Conservation (phyloP, 2,329 filamentous ascomycete species). For the Penicillium olsonii region DNA sequence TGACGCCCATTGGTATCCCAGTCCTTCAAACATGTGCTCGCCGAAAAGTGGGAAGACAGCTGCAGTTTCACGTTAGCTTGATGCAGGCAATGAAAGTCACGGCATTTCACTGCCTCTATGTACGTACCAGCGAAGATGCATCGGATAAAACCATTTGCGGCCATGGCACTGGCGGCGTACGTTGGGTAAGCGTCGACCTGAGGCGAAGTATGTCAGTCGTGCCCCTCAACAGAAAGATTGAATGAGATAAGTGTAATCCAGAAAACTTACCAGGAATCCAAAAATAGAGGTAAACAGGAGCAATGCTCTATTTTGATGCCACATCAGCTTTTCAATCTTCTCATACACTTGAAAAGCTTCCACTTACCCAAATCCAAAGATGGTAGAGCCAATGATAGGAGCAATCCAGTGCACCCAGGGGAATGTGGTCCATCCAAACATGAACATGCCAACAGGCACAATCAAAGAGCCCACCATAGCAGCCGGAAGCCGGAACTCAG, state of each 20-base stretch:
- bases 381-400: conserved; percentile 68
- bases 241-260: too few species aligned
- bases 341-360: conserved; percentile 17
- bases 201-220: too few species aligned
- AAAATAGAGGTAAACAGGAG: too few species aligned
- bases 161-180: conserved; percentile 61
- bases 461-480: conserved; percentile 20
- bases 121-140: conserved; percentile 74
- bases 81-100: too few species aligned
- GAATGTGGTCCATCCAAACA: conserved; percentile 83
- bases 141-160: conserved; percentile 75
- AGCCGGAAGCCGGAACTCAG: not conserved
- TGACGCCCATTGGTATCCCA: conserved; percentile 42
- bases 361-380: conserved; percentile 71
- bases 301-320: too few species aligned
- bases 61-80: too few species aligned
- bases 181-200: conserved; percentile 50
- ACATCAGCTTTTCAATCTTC: too few species aligned
- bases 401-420: conserved; percentile 70
- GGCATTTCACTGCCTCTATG: too few species aligned
- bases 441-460: conserved; percentile 74
- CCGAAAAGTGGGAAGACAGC: not conserved
- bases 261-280: conserved; percentile 83
- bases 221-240: too few species aligned
- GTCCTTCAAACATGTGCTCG: conserved; percentile 36